phyloP scores from a whole-genome alignment of 495 filamentous ascomycete genomes.

The Ramalina intermedia region DNA sequence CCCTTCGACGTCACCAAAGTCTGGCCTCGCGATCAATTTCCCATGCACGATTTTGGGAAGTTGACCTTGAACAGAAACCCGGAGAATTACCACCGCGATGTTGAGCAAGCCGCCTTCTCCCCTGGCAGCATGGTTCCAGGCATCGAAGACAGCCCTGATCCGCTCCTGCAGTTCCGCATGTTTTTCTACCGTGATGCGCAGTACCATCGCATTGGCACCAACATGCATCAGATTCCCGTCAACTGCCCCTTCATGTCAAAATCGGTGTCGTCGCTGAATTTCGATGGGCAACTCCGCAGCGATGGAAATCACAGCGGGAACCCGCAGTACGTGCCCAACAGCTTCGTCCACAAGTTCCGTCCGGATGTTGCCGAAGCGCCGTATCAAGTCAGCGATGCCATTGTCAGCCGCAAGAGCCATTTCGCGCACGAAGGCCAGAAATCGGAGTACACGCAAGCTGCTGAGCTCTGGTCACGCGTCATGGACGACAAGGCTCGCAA shows the following conservation, averaged over 20 bases:
- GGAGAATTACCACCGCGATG: constrained; percentile 51
- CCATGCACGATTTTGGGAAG: constrained; percentile 39
- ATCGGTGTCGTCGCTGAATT: constrained; percentile 27
- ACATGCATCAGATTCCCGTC: constrained; percentile 31
- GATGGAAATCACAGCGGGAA: constrained; percentile 38
- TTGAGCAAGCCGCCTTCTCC: constrained; percentile 37
- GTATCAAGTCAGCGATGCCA: constrained; percentile 33
- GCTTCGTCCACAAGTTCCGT: constrained; percentile 39
- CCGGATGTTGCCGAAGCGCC: constrained; percentile 39
- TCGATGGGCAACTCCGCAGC: constrained; percentile 28
- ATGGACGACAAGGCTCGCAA: constrained; percentile 30
- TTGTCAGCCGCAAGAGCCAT: constrained; percentile 38
- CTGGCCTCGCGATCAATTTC: constrained; percentile 29
- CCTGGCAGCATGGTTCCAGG: constrained; percentile 36
- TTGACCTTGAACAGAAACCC: constrained; percentile 54
- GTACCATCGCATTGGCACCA: constrained; percentile 35
- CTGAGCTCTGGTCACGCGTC: constrained; percentile 31
- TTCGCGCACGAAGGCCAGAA: constrained; percentile 40
- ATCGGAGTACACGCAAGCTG: constrained; percentile 38
- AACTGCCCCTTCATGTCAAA: constrained; percentile 34
- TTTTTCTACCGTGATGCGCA: constrained; percentile 38
- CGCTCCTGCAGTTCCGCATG: constrained; percentile 35
- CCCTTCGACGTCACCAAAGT: constrained; percentile 41
- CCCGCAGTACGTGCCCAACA: constrained; percentile 40
- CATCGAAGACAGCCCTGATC: constrained; percentile 33